Conservation (phyloP, 345 rosid species). For the Euphorbia peplus region DNA sequence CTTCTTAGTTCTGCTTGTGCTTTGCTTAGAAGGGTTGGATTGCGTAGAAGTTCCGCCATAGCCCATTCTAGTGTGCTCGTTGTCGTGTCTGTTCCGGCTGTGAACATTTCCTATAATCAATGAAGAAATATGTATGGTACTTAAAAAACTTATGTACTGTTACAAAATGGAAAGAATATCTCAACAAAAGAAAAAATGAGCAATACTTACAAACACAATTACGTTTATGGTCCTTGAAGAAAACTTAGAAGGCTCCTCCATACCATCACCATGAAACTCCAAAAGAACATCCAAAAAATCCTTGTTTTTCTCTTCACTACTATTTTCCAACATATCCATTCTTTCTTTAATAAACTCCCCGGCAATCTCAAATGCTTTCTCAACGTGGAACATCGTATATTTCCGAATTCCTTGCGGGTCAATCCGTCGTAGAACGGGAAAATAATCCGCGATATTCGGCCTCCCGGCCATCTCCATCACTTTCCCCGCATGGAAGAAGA, state of each 20-base stretch:
- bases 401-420: slow-evolving; percentile 80
- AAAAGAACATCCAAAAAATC: slow-evolving; percentile 76
- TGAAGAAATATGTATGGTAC: no score
- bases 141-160: no score
- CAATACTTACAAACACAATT: slow-evolving; percentile 62
- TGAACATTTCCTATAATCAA: slow-evolving; percentile 62
- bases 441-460: slow-evolving; percentile 74
- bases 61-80: slow-evolving; percentile 91
- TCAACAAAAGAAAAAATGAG: no score
- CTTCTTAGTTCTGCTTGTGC: slow-evolving; percentile 58
- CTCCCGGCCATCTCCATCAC: slow-evolving; percentile 79
- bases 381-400: slow-evolving; percentile 56
- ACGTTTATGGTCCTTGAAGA: slow-evolving; percentile 60
- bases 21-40: slow-evolving; percentile 40
- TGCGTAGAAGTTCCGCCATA: slow-evolving; percentile 66
- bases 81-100: slow-evolving; percentile 85
- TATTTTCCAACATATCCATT: slow-evolving; percentile 18
- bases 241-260: slow-evolving; percentile 42
- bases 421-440: slow-evolving; percentile 52
- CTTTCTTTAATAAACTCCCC: slow-evolving; percentile 63
- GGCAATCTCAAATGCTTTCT: slow-evolving; percentile 53
- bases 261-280: slow-evolving; percentile 65
- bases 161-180: no score
- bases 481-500: slow-evolving; percentile 62
- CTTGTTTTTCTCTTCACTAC: slow-evolving; percentile 32